Evolutionary conservation across 257 asterid species (phyloP).

Genomic region (Rubia yunnanensis): DNA sequence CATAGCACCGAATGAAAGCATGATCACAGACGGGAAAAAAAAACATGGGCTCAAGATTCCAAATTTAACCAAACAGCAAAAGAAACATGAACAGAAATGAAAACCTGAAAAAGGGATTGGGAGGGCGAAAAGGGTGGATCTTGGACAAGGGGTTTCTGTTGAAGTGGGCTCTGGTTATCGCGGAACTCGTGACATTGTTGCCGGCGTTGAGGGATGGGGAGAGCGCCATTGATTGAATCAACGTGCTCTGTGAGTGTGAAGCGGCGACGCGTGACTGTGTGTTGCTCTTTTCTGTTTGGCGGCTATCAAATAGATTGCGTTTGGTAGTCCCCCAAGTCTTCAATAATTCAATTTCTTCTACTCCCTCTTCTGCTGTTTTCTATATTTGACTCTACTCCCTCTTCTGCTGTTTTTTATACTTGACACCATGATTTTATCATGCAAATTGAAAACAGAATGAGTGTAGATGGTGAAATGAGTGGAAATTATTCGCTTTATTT

Average conservation of each 20-base stretch:
- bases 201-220: background rate
- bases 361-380: too few relatives aligned
- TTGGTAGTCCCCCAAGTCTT: too few relatives aligned
- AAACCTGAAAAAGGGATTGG: conserved; percentile 12
- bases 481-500: too few relatives aligned
- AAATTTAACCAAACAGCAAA: background rate
- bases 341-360: background rate
- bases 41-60: background rate
- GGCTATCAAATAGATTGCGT: background rate
- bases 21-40: background rate
- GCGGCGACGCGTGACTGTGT: background rate
- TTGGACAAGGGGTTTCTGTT: conserved; percentile 14
- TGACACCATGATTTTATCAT: too few relatives aligned
- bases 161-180: background rate
- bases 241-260: background rate
- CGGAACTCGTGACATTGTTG: background rate
- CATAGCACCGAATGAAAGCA: background rate
- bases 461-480: too few relatives aligned
- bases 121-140: conserved; percentile 36
- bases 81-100: background rate
- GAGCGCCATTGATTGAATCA: conserved; percentile 4
- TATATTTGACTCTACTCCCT: too few relatives aligned
- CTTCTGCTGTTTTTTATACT: too few relatives aligned
- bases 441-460: too few relatives aligned
- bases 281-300: background rate